Percentiles rank a stretch among this genome's conserved stretches.
These are phyloP conservation scores for Ampelomyces quisqualis DNA, from an alignment of 2,329 filamentous ascomycete species.

Conservation along the genomic window DNA sequence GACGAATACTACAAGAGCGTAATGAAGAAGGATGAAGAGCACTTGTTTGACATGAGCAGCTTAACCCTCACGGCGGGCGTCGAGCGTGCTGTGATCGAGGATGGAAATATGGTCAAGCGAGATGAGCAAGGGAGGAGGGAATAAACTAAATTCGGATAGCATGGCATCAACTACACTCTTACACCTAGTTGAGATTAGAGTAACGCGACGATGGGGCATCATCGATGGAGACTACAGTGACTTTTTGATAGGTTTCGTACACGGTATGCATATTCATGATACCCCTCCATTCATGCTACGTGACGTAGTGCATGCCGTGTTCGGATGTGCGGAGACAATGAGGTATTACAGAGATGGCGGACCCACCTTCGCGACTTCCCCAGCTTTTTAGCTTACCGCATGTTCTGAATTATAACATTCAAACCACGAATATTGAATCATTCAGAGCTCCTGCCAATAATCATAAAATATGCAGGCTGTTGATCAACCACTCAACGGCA, in stretches of 20 bases:
- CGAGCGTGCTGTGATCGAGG: conserved; percentile 16
- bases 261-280: no score
- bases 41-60: conserved; percentile 22
- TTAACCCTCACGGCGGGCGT: conserved; percentile 9
- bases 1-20: conserved; percentile 23
- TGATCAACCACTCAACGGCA: conserved; percentile 35
- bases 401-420: no score
- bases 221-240: no score
- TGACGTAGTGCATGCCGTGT: background rate
- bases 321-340: no score
- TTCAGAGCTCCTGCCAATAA: background rate
- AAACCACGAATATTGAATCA: background rate
- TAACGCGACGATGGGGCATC: no score
- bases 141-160: background rate
- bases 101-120: conserved; percentile 12
- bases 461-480: conserved; percentile 17
- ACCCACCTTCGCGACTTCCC: no score
- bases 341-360: no score
- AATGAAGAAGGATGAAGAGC: conserved; percentile 26
- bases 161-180: no score
- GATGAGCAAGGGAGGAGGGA: background rate
- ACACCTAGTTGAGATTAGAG: no score
- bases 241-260: no score
- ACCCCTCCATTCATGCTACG: background rate
- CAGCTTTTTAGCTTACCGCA: no score